Evolutionary conservation across 192 early-diverging fungal genomes (phyloP), one percentile per base, ranked within the genome.

Genomic region (Rhizophagus sp.): DNA sequence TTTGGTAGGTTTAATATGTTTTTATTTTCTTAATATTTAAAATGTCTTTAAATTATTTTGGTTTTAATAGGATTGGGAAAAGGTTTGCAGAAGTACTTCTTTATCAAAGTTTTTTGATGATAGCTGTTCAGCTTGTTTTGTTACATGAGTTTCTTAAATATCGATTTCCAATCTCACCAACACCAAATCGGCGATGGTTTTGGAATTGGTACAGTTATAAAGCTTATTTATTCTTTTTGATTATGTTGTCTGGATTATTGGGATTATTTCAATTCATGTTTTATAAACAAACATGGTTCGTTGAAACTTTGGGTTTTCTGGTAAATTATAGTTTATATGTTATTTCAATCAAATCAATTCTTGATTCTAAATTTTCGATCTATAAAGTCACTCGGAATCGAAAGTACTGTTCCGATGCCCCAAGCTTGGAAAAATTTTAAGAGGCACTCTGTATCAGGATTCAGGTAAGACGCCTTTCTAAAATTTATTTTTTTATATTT

Each of bases 61-160:
- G 33, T 75, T 66, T 66, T 17, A 25, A 34, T 57, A 87, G 85
- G 86, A 39, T 86, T 10, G 81, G 82, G 47, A 79, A 83, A 82
- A 82, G 85, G 71, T 90, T 90, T 76, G 89, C 88, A 69, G 63
- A 52, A 3, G 86, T 86, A n/a, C 81, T 90, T 17, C 52, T 90
- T 19, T 81, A 84, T 65, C 89, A 90, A 76, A 88, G 87, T 9
- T 86, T 90, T 47, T 49, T 88, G 17, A 90, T 90, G 89, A 85
- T 89, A n/a, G 33, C 83, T 4, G 86, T 86, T 9, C 87, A 88
- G 39, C 76, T 90, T 36, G 81, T 90, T 41, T 49, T 90, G 12
- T 81, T 90, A n/a, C 81, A 90, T 62, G 76, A 84, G 12, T 85
- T 85, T 39, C 80, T 90, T 33, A 79, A 78, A 25, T 86, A 86